Evolutionary conservation across 2,329 filamentous ascomycete species (phyloP).

Genomic region (Ceratocystis smalleyi): DNA sequence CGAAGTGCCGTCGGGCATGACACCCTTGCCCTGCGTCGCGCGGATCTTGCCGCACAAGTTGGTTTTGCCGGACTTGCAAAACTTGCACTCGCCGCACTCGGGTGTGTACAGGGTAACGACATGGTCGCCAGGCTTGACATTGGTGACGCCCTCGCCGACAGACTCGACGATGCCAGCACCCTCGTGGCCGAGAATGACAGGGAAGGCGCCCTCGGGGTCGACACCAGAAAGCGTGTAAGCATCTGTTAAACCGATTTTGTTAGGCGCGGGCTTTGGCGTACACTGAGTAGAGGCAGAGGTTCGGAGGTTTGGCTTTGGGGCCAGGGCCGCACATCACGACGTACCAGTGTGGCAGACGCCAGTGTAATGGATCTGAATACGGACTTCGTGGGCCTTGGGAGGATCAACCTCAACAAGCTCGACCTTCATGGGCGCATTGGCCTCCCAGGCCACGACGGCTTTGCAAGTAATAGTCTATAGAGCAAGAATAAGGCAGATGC

Average conservation of each 20-base stretch:
- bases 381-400: slow-evolving; percentile 83
- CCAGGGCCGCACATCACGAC: not conserved
- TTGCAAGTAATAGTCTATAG: slow-evolving; percentile 82
- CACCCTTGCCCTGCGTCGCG: slow-evolving; percentile 83
- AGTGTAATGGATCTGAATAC: slow-evolving; percentile 93
- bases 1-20: slow-evolving; percentile 93
- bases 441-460: slow-evolving; percentile 95
- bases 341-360: slow-evolving; percentile 95
- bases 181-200: slow-evolving; percentile 77
- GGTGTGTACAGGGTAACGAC: slow-evolving; percentile 87
- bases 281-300: not conserved
- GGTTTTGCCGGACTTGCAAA: slow-evolving; percentile 98
- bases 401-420: slow-evolving; percentile 88
- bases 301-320: not conserved
- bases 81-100: slow-evolving; percentile 96
- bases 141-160: slow-evolving; percentile 85
- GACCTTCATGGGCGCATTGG: slow-evolving; percentile 72
- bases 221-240: slow-evolving; percentile 92
- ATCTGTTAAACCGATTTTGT: slow-evolving; percentile 35
- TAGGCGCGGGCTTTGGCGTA: not conserved
- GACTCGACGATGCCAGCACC: slow-evolving; percentile 87
- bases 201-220: slow-evolving; percentile 90
- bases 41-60: slow-evolving; percentile 99
- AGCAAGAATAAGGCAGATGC: not conserved
- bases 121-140: slow-evolving; percentile 83